Evolutionary conservation across 1,284 basidiomycete species (phyloP), one percentile per base, ranked within the genome.

Genomic region (Cutaneotrichosporon curvatum): DNA sequence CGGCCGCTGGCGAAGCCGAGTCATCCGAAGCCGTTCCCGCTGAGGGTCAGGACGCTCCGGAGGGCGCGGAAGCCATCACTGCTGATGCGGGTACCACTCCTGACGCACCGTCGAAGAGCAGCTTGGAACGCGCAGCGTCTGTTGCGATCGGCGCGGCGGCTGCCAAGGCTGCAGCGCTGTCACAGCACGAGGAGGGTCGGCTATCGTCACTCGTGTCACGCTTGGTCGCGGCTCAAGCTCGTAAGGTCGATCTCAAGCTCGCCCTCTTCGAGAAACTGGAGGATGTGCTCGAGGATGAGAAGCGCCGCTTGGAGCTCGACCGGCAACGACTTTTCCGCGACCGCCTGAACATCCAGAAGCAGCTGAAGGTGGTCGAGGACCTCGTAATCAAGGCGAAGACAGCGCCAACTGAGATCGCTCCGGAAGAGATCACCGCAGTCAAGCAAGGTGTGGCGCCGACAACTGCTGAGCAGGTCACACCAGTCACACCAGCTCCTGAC

Each of bases 241-340:
- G 82, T 16, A 97, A 97, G 71, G 81, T 98, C 40, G 91, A 97
- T 67, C 75, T 92, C 53, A 95, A 96, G 77, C 85, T 90, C 78
- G 73, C 79, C 3, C 85, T 91, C 67, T 95, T 95, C 63, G 90
- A 94, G 67, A 82, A 87, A 65, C 76, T 96, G 43, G 91, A 96
- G 67, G 83, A 85, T 43, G 75, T 89, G 18, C 75, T 96, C 36
- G 91, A 95, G 67, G 83, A 87, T 48, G 91, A 96, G 70, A 67
- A 70, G 51, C 57, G 71, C 34, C 62, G 63, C 37, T 54, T 73
- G 40, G 72, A 73, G 52, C 48, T 68, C 14, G 63, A 63, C 15
- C 62, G 64, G 42, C 70, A 72, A 45, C 47, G 57, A 6, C 53
- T 72, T 35, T 72, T 69, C 61, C 66, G 59, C 49, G 68, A 73